phyloP scores from a whole-genome alignment of 2,329 filamentous ascomycete species.

The Phaeosphaeriaceae sp. region DNA sequence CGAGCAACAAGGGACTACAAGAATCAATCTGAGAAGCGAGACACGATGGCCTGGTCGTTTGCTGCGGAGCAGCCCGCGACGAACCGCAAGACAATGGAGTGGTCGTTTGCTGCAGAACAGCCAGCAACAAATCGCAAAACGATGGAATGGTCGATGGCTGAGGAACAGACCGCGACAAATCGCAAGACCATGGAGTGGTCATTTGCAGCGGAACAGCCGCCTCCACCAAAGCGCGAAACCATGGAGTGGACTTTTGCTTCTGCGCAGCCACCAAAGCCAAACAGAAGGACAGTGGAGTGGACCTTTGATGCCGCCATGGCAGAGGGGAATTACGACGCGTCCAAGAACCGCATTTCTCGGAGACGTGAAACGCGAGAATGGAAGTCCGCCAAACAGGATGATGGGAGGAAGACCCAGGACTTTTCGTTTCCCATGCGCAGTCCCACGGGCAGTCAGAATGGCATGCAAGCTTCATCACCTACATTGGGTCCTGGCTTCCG shows the following conservation, averaged over 20 bases:
- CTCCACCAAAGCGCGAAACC: constrained; percentile 48
- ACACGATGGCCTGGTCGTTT: constrained; percentile 35
- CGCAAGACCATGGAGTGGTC: constrained; percentile 62
- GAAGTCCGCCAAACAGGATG: constrained; percentile 29
- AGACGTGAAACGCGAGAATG: constrained; percentile 45
- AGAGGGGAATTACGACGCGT: constrained; percentile 43
- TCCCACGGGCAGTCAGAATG: constrained; percentile 19
- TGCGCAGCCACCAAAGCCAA: constrained; percentile 39
- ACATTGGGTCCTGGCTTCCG: constrained; percentile 46
- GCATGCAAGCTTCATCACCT: constrained; percentile 29
- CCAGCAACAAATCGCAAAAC: constrained; percentile 53
- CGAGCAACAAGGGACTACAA: constrained; percentile 62
- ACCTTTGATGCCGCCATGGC: constrained; percentile 56
- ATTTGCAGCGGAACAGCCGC: constrained; percentile 47
- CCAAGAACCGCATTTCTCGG: constrained; percentile 39
- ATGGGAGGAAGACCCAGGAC: constrained; percentile 43
- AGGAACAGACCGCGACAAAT: constrained; percentile 33
- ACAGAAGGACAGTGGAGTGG: constrained; percentile 56
- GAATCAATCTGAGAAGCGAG: constrained; percentile 13
- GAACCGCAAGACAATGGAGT: constrained; percentile 60
- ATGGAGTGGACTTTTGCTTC: constrained; percentile 62
- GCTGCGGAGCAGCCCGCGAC: constrained; percentile 21
- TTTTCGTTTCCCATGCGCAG: constrained; percentile 45
- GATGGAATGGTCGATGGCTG: constrained; percentile 62
- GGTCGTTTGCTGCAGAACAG: constrained; percentile 56